Conservation (phyloP, 83 land plant genomes). For the Picea abies region DNA sequence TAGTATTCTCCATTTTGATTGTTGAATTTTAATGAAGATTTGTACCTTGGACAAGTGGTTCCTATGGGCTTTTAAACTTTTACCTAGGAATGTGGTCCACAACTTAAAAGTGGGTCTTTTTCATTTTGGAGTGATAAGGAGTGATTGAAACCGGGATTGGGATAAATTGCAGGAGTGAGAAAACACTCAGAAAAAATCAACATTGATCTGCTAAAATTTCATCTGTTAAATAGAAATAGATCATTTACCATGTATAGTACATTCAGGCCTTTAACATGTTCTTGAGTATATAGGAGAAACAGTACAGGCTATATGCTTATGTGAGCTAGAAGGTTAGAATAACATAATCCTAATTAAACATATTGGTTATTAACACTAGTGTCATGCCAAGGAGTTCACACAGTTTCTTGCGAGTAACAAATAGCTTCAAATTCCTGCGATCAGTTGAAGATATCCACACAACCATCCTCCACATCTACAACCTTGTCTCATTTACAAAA, state of each 20-base stretch:
- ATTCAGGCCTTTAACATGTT: neutral
- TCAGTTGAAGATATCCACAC: neutral
- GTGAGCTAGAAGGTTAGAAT: neutral
- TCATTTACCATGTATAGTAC: neutral
- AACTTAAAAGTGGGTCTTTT: too few species aligned
- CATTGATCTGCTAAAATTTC: neutral
- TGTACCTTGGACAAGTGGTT: too few species aligned
- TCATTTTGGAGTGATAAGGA: too few species aligned
- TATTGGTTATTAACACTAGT: neutral
- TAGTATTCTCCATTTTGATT: neutral
- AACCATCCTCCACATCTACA: neutral
- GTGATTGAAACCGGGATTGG: too few species aligned
- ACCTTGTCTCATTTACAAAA: neutral
- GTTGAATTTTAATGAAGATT: too few species aligned
- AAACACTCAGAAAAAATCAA: too few species aligned
- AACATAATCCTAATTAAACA: neutral
- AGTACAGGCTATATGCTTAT: neutral
- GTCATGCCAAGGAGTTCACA: neutral
- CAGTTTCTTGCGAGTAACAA: neutral
- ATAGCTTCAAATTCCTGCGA: neutral
- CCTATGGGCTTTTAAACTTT: too few species aligned
- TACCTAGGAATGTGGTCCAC: too few species aligned
- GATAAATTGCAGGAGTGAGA: too few species aligned
- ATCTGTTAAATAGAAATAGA: neutral
- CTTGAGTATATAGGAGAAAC: neutral